Conservation (phyloP, 1,284 basidiomycete species). For the Mycena citricolor region DNA sequence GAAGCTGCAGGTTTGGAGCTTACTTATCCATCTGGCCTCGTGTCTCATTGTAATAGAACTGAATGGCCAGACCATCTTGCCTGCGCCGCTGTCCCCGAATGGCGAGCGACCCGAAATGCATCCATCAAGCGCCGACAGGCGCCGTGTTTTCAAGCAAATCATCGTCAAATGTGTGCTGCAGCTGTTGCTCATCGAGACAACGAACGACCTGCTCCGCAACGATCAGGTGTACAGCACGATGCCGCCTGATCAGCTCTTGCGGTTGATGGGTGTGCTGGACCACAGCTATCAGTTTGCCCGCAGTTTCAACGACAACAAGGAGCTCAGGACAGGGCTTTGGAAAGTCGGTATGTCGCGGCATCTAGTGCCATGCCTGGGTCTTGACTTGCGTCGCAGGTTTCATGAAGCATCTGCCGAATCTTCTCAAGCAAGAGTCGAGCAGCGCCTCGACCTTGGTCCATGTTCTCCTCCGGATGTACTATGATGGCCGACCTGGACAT, state of each 20-base stretch:
- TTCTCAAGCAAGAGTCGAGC: constrained; percentile 97
- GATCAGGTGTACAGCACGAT: constrained; percentile 92
- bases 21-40: constrained; percentile 22
- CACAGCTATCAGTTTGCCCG: constrained; percentile 97
- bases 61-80: constrained; percentile 71
- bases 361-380: not conserved
- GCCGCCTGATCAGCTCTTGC: constrained; percentile 89
- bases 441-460: constrained; percentile 95
- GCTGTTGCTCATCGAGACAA: constrained; percentile 95
- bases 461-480: constrained; percentile 91
- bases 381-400: constrained; percentile 63
- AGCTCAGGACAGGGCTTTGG: constrained; percentile 95
- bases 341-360: constrained; percentile 90
- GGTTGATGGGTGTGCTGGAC: constrained; percentile 92
- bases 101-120: constrained; percentile 50
- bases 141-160: constrained; percentile 96
- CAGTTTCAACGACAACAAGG: constrained; percentile 98
- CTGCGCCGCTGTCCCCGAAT: constrained; percentile 73
- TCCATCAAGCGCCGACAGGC: constrained; percentile 69
- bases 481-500: constrained; percentile 85
- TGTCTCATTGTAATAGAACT: constrained; percentile 46
- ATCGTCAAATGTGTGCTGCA: constrained; percentile 99
- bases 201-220: constrained; percentile 93
- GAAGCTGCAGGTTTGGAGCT: constrained; percentile 50
- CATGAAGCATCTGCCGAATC: constrained; percentile 99